These are phyloP conservation scores for Eucalyptus lansdowneana DNA, from an alignment of 345 rosid genomes.

Conservation along the genomic window DNA sequence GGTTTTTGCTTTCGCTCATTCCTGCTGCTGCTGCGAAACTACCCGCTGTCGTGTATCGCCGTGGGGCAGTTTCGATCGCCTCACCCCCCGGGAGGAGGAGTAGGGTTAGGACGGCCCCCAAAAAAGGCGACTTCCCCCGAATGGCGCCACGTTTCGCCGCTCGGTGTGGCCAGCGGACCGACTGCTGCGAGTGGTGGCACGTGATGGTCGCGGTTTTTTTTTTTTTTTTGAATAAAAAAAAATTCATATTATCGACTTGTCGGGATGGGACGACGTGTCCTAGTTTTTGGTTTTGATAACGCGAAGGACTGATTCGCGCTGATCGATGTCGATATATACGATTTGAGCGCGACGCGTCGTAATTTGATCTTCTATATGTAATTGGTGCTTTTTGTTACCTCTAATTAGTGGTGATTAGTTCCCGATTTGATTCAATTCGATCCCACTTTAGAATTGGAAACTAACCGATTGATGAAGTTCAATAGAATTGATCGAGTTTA, in stretches of 20 bases:
- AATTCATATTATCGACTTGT: background rate
- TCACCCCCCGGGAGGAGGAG: background rate
- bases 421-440: accelerated
- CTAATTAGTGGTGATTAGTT: accelerated
- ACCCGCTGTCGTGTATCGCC: background rate
- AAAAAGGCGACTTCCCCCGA: background rate
- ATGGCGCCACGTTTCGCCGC: background rate
- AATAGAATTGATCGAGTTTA: accelerated
- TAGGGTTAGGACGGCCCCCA: too few species aligned
- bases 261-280: background rate
- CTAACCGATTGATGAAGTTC: accelerated
- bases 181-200: background rate
- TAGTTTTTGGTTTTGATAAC: background rate
- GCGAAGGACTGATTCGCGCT: background rate
- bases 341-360: background rate
- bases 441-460: too few species aligned
- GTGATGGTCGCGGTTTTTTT: background rate
- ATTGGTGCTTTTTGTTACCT: background rate
- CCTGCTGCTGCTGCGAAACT: background rate
- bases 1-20: background rate
- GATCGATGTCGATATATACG: background rate
- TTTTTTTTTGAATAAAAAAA: background rate
- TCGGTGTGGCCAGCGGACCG: background rate
- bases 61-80: too few species aligned
- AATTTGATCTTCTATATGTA: background rate